Conservation (phyloP, 768 basidiomycete genomes). For the Russula vinacea region DNA sequence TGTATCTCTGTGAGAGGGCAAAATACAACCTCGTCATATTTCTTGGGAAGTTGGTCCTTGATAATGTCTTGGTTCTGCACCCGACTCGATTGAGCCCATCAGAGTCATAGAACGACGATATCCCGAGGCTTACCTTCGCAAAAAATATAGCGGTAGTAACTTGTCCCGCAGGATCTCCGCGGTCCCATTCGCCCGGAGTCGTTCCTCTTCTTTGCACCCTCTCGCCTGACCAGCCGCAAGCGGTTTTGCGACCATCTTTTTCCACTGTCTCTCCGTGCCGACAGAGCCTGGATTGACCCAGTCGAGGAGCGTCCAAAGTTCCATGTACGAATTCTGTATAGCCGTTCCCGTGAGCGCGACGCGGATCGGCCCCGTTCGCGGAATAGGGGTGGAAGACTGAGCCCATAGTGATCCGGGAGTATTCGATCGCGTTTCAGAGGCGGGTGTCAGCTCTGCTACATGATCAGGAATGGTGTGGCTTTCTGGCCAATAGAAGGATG, state of each 20-base stretch:
- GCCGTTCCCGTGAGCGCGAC: conserved; percentile 87
- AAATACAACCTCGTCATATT: conserved; percentile 89
- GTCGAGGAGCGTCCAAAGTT: conserved; percentile 89
- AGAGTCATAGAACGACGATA: neutral
- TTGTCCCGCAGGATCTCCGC: conserved; percentile 61
- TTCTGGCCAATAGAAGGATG: conserved; percentile 56
- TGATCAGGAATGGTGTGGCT: conserved; percentile 21
- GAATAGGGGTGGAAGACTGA: neutral
- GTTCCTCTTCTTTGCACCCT: conserved; percentile 59
- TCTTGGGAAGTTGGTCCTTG: conserved; percentile 75
- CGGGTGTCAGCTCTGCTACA: conserved; percentile 28
- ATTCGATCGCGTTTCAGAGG: neutral
- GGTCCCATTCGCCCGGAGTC: conserved; percentile 55
- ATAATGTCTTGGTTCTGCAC: conserved; percentile 76
- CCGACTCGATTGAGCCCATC: conserved; percentile 5
- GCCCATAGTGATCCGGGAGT: neutral
- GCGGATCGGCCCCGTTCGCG: conserved; percentile 39
- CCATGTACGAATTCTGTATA: conserved; percentile 84
- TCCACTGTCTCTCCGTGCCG: conserved; percentile 76
- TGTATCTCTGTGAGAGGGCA: conserved; percentile 80
- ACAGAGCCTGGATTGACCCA: conserved; percentile 85
- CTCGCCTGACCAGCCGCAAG: conserved; percentile 65
- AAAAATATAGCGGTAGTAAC: conserved; percentile 77
- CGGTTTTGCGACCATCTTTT: conserved; percentile 63
- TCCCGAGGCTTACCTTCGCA: conserved; percentile 55